Conservation (phyloP, 2,329 filamentous ascomycete genomes). For the Periconia digitata region DNA sequence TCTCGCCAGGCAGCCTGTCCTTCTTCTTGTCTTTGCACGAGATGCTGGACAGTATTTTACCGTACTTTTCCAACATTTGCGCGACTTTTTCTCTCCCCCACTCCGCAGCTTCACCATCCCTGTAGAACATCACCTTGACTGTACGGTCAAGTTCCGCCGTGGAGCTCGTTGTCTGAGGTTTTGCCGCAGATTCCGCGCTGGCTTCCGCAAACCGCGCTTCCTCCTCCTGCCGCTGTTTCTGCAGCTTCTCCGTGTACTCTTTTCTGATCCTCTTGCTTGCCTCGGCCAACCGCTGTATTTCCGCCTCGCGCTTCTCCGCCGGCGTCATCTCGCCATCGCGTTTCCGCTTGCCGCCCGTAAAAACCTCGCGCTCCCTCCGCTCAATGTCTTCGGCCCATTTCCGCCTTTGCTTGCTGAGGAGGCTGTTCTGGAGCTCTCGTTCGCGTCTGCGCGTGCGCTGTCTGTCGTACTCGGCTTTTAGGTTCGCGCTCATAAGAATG, state of each 20-base stretch:
- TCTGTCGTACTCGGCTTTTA: constrained; percentile 77
- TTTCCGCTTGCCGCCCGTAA: constrained; percentile 43
- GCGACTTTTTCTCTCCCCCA: constrained; percentile 53
- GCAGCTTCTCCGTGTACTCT: constrained; percentile 56
- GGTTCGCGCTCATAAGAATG: constrained; percentile 70
- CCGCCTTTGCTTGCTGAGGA: constrained; percentile 71
- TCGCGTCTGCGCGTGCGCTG: constrained; percentile 70
- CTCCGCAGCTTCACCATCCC: constrained; percentile 47
- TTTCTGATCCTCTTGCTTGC: constrained; percentile 57
- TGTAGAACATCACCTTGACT: constrained; percentile 59
- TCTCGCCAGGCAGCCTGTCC: constrained; percentile 49
- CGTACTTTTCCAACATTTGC: constrained; percentile 55
- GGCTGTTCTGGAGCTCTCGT: constrained; percentile 69
- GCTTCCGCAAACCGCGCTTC: constrained; percentile 45
- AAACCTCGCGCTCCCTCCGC: constrained; percentile 63
- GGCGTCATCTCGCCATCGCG: constrained; percentile 47
- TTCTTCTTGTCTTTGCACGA: constrained; percentile 62
- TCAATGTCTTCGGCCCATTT: constrained; percentile 87
- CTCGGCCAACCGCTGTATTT: constrained; percentile 49
- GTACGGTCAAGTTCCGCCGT: constrained; percentile 58
- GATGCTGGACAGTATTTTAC: constrained; percentile 58
- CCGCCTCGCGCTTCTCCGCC: constrained; percentile 61
- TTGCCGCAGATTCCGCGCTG: constrained; percentile 16
- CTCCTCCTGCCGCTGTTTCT: constrained; percentile 56
- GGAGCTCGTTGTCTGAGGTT: constrained; percentile 28